phyloP scores from a whole-genome alignment of 257 asterid genomes.

The Penstemon eatonii region DNA sequence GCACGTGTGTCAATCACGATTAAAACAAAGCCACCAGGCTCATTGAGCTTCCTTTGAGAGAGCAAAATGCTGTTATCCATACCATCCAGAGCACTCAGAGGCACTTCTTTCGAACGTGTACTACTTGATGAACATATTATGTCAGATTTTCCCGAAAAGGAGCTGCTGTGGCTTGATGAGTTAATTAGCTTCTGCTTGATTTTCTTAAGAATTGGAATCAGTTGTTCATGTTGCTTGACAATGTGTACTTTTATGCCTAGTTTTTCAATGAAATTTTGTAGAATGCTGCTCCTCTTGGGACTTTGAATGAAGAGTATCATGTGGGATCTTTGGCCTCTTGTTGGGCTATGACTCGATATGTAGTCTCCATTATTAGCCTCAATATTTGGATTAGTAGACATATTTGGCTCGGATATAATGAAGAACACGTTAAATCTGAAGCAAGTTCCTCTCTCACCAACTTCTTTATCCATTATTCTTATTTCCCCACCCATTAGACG shows the following conservation, averaged over 20 bases:
- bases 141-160: too few relatives aligned
- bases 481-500: conserved; percentile 82
- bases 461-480: conserved; percentile 55
- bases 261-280: conserved; percentile 48
- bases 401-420: conserved; percentile 8
- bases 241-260: conserved; percentile 53
- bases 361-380: conserved; percentile 27
- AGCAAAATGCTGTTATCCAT: conserved; percentile 16
- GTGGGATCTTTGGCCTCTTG: conserved; percentile 41
- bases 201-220: conserved; percentile 42
- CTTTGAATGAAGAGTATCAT: conserved; percentile 55
- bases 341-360: conserved; percentile 34
- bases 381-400: conserved; percentile 15
- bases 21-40: conserved; percentile 29
- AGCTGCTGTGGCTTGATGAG: conserved; percentile 19
- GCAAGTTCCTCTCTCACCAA: conserved; percentile 59
- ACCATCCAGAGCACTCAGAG: conserved; percentile 53
- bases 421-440: conserved; percentile 51
- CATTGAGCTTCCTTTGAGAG: conserved; percentile 22
- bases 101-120: conserved; percentile 43
- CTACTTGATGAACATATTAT: conserved; percentile 29
- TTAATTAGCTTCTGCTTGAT: conserved; percentile 33
- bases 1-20: conserved; percentile 52
- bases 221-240: conserved; percentile 46
- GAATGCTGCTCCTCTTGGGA: conserved; percentile 41